Base-by-base conservation (phyloP, 768 basidiomycete species). In the Boletus pseudopeckii region DNA sequence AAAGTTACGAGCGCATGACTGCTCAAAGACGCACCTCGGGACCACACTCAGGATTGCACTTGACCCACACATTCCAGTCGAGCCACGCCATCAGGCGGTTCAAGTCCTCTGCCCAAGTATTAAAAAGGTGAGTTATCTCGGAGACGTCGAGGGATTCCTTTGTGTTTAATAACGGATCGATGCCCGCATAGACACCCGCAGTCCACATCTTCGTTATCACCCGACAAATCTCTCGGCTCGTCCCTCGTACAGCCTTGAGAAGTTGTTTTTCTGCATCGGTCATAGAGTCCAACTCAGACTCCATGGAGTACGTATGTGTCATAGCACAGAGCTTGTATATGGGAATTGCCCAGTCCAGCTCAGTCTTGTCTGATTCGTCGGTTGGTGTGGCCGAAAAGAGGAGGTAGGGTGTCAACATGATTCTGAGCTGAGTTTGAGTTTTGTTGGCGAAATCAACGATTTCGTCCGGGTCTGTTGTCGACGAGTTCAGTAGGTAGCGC, bases 41-140 rank as follows among this genome's bases (percentile, higher is more conserved):
- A 8, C 60, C 61, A 65, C 82, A 83, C 1, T 61, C 71, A 26
- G 80, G 80, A 3, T 61, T 64, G 46, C 81, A 82, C 39, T 68
- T 77, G 2, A 75, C 59, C 80, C 81, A 82, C 8, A 72, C 62
- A 38, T 65, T 73, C 81, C 81, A 83, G 54, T 77, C 81, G 0
- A 82, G 64, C 81, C 81, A 82, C 0, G 36, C 44, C 72, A 81
- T 78, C 20, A 83, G 58, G 3, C 45, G 54, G 7, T 67, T 55
- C 22, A 78, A 43, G 8, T 73, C 69, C 20, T 36, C 42, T 10
- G 49, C 60, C 80, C 80, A 82, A 7, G 47, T 33, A 11, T 22
- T 22, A 17, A 66, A 36, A 39, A 72, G 20, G 2, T 3, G 38
- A 7, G 34, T 48, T 24, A 57, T 37, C 22, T 60, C 46, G 1